Base-by-base conservation (phyloP, 495 filamentous ascomycete species). In the Paragyromitra xinjiangensis region DNA sequence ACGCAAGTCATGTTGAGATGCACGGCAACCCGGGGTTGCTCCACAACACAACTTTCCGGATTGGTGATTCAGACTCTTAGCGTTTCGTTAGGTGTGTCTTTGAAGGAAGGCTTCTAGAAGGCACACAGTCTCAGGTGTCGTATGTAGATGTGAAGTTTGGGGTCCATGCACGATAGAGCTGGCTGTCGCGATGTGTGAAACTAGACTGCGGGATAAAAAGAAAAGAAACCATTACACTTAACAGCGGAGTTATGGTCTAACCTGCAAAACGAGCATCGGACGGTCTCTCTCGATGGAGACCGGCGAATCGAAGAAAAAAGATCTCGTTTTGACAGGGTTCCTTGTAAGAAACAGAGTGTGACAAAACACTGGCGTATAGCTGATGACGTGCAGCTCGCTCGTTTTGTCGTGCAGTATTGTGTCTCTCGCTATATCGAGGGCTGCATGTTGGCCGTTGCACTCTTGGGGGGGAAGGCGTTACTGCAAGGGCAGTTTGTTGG, bases 91-190 rank as follows among this genome's bases (percentile, higher is more conserved):
- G 65, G 68, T 45, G 6, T 66, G 45, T 64, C 51, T 50, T 26
- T 77, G 50, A 51, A 48, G 69, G 74, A 77, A 77, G 61, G 74
- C 74, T 77, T 77, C 74, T 66, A 73, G 74, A 77, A 77, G 68
- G 42, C 40, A 73, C 29, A 65, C 29, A 65, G 74, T 77, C 69
- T 77, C 69, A 77, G 74, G 69, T 77, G 74, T 77, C 69, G 74
- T 65, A 77, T 77, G 69, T 73, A 66, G 74, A 77, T 66, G 62
- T 77, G 74, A 56, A 62, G 69, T 26, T 66, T 77, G 74, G 74
- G 74, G 74, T 73, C 74, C 74, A 77, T 77, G 74, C 74, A 77
- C 74, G 74, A 77, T 77, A 59, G 24, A 72, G 68, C 39, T 72
- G 45, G 69, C 55, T 72, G 45, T 64, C 59, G 64, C 71, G 51